Evolutionary conservation across 805 yeast species (phyloP).

Genomic region (Starmerella floricola): DNA sequence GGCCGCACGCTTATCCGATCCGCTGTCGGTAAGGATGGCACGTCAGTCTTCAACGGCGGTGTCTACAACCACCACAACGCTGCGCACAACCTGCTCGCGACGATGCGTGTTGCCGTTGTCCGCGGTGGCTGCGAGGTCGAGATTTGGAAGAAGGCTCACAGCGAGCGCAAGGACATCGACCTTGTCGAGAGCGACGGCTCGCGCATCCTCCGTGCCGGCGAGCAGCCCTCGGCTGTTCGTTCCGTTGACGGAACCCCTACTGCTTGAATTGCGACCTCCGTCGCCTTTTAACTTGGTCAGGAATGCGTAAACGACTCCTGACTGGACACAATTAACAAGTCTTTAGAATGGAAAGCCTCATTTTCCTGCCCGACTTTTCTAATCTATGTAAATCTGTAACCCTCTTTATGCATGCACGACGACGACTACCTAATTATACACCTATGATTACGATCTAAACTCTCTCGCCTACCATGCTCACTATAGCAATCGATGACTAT

Average conservation of each 20-base stretch:
- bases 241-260: constrained; percentile 23
- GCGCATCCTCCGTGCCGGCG: constrained; percentile 47
- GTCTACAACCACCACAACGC: constrained; percentile 90
- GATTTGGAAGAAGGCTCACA: constrained; percentile 66
- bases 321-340: no score
- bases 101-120: constrained; percentile 83
- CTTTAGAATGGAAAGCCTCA: no score
- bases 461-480: no score
- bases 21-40: constrained; percentile 86
- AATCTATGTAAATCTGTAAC: not conserved
- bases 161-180: constrained; percentile 52
- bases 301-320: no score
- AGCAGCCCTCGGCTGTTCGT: constrained; percentile 38
- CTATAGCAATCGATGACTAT: no score
- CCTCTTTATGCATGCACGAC: no score
- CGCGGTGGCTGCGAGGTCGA: constrained; percentile 71
- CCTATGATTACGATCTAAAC: no score
- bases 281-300: no score
- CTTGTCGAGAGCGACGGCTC: constrained; percentile 45
- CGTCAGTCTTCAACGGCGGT: constrained; percentile 89
- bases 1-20: constrained; percentile 67
- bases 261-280: constrained; percentile 17
- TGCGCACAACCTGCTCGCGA: constrained; percentile 77
- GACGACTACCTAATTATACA: no score
- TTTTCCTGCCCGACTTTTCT: no score